Conservation (phyloP, 163 green algal species). For the Scenedesmus sp. region DNA sequence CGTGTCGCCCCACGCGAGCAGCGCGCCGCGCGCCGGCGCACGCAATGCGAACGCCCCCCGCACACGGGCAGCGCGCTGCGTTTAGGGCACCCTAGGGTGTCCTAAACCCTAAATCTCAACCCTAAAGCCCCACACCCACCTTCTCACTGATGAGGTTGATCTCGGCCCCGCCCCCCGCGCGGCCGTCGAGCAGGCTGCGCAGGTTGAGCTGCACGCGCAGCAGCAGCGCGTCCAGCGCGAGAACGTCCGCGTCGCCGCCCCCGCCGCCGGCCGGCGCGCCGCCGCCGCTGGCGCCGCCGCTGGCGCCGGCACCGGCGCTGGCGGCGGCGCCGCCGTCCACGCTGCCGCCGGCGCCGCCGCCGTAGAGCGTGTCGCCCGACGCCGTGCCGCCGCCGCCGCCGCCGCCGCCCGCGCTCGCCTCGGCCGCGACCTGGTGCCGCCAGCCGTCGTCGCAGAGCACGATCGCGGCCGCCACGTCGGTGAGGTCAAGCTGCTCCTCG, state of each 20-base stretch:
- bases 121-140: too few species aligned
- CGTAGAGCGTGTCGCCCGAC: too few species aligned
- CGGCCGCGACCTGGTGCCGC: neutral
- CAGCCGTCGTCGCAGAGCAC: constrained; percentile 24
- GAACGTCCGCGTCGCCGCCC: neutral
- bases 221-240: constrained; percentile 30
- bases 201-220: constrained; percentile 38
- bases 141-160: constrained; percentile 41
- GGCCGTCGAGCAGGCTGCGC: constrained; percentile 17
- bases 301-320: too few species aligned
- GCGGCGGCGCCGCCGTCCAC: neutral
- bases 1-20: too few species aligned
- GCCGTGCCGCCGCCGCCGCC: constrained; percentile 6
- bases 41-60: too few species aligned
- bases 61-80: too few species aligned
- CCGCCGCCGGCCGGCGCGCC: constrained; percentile 2
- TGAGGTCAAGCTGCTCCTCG: neutral
- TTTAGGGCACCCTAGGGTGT: too few species aligned
- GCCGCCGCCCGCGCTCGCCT: neutral
- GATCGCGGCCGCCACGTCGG: constrained; percentile 11
- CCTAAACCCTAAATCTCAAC: too few species aligned
- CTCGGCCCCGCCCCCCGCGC: neutral
- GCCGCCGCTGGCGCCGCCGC: constrained; percentile 3
- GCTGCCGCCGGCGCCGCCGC: too few species aligned
- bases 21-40: too few species aligned